A percentile compares a stretch with the other conserved stretches of the same genome.
phyloP scores from a whole-genome alignment of 257 asterid genomes.

The Nicotiana otophora region DNA sequence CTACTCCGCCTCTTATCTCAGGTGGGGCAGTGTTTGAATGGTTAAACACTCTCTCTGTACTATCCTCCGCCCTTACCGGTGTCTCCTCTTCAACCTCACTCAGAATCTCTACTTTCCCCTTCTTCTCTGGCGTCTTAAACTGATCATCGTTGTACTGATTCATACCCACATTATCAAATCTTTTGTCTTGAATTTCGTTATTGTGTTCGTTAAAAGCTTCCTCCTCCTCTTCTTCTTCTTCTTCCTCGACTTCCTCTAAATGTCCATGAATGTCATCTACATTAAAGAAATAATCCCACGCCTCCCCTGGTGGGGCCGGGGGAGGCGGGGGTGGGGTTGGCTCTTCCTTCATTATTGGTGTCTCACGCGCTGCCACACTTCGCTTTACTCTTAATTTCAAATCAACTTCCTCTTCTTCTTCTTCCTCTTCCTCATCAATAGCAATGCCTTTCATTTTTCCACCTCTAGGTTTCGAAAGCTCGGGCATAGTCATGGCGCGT shows the following conservation, averaged over 20 bases:
- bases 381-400: slow-evolving; percentile 22
- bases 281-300: slow-evolving; percentile 84
- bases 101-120: slow-evolving; percentile 28
- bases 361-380: slow-evolving; percentile 36
- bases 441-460: slow-evolving; percentile 46
- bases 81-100: slow-evolving; percentile 53
- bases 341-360: slow-evolving; percentile 23
- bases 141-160: slow-evolving; percentile 19
- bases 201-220: slow-evolving; percentile 34
- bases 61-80: slow-evolving; percentile 20
- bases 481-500: slow-evolving; percentile 83
- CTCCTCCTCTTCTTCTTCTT: slow-evolving; percentile 21
- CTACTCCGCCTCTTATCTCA: slow-evolving; percentile 26
- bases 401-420: slow-evolving; percentile 27
- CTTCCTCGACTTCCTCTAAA: slow-evolving; percentile 58
- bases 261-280: slow-evolving; percentile 39
- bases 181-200: slow-evolving; percentile 19
- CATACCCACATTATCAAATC: slow-evolving; percentile 27
- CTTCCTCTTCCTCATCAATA: slow-evolving; percentile 47
- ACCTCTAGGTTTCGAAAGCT: slow-evolving; percentile 33
- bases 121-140: slow-evolving; percentile 68
- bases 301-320: slow-evolving; percentile 67
- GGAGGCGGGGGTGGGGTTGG: slow-evolving; percentile 39
- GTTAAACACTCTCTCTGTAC: slow-evolving; percentile 45
- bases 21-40: slow-evolving; percentile 92